These are phyloP conservation scores for Alternaria alternata DNA, from an alignment of 2,329 filamentous ascomycete species.

Conservation along the genomic window DNA sequence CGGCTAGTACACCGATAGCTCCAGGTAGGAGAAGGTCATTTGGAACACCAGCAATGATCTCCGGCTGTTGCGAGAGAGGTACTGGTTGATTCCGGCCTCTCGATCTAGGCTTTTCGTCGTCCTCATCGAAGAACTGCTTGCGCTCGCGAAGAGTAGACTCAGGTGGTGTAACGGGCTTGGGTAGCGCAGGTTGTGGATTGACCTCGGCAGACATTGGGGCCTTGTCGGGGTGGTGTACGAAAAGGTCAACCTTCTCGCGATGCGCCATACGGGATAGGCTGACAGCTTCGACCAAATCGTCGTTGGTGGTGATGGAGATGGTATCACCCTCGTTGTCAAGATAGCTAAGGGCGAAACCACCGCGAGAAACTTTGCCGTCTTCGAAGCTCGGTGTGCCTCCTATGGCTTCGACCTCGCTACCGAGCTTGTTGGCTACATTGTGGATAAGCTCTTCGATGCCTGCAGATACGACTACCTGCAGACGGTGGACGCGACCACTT, in stretches of 20 bases:
- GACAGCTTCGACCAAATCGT: constrained; percentile 91
- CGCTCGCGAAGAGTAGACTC: constrained; percentile 60
- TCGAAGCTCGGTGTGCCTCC: constrained; percentile 81
- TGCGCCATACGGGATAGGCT: constrained; percentile 77
- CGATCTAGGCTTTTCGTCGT: constrained; percentile 59
- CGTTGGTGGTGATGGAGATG: constrained; percentile 94
- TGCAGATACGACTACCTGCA: constrained; percentile 82
- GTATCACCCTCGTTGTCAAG: constrained; percentile 96
- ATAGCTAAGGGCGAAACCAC: constrained; percentile 92
- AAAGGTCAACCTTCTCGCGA: constrained; percentile 94
- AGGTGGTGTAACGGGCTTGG: constrained; percentile 61
- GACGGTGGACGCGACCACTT: constrained; percentile 88
- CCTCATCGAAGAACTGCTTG: constrained; percentile 62
- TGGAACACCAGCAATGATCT: constrained; percentile 88
- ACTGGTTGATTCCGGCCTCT: constrained; percentile 56
- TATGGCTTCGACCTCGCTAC: constrained; percentile 80
- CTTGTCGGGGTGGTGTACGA: constrained; percentile 92
- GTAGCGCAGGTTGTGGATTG: constrained; percentile 64
- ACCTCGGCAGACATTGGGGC: constrained; percentile 75
- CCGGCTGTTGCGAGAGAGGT: constrained; percentile 65
- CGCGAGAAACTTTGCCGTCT: constrained; percentile 77
- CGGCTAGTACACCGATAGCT: constrained; percentile 92
- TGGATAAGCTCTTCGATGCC: constrained; percentile 82
- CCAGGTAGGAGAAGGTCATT: constrained; percentile 94
- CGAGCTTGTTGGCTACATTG: constrained; percentile 84